A percentile compares a stretch with the other conserved stretches of the same genome.
Evolutionary conservation across 169 alveolate species (phyloP).

Genomic region (Plasmodium yoelii): DNA sequence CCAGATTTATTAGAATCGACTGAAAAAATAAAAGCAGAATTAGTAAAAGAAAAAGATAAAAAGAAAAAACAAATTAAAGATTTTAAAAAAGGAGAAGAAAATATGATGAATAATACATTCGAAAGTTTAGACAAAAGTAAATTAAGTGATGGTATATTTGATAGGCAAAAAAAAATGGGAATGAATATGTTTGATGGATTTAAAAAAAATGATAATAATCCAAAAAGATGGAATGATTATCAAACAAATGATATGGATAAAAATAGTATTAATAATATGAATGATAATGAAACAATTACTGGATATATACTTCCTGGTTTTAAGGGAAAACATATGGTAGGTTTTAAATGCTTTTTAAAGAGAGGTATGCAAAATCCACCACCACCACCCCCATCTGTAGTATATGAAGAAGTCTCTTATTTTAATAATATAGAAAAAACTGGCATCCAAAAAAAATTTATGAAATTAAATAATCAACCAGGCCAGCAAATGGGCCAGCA

Average conservation of each 20-base stretch:
- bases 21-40: conserved; percentile 72
- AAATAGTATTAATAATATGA: neutral
- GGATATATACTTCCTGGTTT: conserved; percentile 63
- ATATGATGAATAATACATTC: conserved; percentile 3
- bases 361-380: conserved; percentile 53
- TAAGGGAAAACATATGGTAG: conserved; percentile 71
- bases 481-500: conserved; percentile 9
- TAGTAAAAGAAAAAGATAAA: conserved; percentile 56
- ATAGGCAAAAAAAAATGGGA: conserved; percentile 41
- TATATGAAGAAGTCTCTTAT: conserved; percentile 13
- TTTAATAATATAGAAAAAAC: conserved; percentile 22
- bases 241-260: conserved; percentile 31
- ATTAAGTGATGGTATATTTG: neutral
- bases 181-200: conserved; percentile 42
- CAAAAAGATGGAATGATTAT: conserved; percentile 34
- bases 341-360: conserved; percentile 70
- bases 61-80: conserved; percentile 61
- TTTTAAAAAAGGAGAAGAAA: conserved; percentile 43
- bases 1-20: conserved; percentile 71
- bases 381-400: conserved; percentile 39
- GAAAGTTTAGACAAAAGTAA: neutral
- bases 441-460: conserved; percentile 28
- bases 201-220: conserved; percentile 36
- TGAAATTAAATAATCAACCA: conserved; percentile 9
- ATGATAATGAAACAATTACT: conserved; percentile 7